Evolutionary conservation across 2,329 filamentous ascomycete genomes (phyloP).

Genomic region (Penicillium sp.): DNA sequence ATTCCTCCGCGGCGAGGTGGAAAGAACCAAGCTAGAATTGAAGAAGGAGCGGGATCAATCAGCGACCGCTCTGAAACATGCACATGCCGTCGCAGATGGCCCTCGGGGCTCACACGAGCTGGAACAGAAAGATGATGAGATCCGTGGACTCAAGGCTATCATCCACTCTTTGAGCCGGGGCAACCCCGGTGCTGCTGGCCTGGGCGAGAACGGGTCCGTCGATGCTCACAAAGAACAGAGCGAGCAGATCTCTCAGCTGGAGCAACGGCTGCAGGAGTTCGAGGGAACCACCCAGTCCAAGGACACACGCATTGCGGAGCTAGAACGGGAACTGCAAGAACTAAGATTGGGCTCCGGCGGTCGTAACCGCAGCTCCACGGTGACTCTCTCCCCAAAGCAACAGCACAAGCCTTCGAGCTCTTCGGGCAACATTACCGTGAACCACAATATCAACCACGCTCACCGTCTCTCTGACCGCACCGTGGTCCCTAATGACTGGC

Average conservation of each 20-base stretch:
- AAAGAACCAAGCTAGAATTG: slow-evolving; percentile 85
- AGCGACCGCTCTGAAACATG: slow-evolving; percentile 64
- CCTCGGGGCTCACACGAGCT: slow-evolving; percentile 70
- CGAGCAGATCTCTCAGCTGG: slow-evolving; percentile 69
- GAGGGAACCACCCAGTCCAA: slow-evolving; percentile 76
- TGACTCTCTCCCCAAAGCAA: slow-evolving; percentile 43
- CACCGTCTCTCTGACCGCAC: slow-evolving; percentile 52
- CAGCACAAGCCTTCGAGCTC: slow-evolving; percentile 43
- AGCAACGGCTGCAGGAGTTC: slow-evolving; percentile 80
- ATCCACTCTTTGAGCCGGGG: slow-evolving; percentile 90
- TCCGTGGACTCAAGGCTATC: slow-evolving; percentile 94
- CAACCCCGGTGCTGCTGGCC: slow-evolving; percentile 39
- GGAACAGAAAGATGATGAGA: slow-evolving; percentile 96
- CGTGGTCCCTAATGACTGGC: slow-evolving; percentile 51
- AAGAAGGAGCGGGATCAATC: slow-evolving; percentile 86
- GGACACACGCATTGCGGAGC: slow-evolving; percentile 76
- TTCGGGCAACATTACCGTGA: slow-evolving; percentile 34
- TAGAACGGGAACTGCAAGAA: slow-evolving; percentile 76
- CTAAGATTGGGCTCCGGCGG: slow-evolving; percentile 37
- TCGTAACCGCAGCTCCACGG: slow-evolving; percentile 45
- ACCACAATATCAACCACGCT: slow-evolving; percentile 39
- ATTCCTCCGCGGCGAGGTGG: slow-evolving; percentile 91
- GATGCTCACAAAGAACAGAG: slow-evolving; percentile 51
- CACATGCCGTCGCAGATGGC: slow-evolving; percentile 53
- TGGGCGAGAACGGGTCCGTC: slow-evolving; percentile 38